Percentiles rank a stretch among this genome's conserved stretches.
These are phyloP conservation scores for Candida suzukii DNA, from an alignment of 805 yeast species.

Conservation along the genomic window DNA sequence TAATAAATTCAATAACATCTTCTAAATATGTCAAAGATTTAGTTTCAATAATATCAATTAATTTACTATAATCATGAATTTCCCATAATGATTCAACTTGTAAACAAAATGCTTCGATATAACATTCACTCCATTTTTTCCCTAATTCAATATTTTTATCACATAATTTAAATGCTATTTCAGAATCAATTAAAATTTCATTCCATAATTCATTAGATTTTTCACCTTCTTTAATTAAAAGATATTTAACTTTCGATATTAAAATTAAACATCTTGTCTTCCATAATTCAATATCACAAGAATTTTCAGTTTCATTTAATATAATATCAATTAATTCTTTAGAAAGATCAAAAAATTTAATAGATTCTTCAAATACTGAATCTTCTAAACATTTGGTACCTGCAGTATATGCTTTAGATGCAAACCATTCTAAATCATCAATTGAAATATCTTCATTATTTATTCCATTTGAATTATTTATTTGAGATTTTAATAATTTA, in stretches of 20 bases:
- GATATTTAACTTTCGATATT: neutral
- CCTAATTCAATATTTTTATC: neutral
- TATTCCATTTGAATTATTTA: neutral
- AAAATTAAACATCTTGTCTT: neutral
- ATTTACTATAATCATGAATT: neutral
- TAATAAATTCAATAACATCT: neutral
- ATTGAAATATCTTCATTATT: neutral
- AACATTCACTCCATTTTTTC: neutral
- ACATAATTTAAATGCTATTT: neutral
- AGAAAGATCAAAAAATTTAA: conserved; percentile 3
- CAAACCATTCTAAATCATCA: conserved; percentile 35
- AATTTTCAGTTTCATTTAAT: neutral
- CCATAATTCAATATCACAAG: neutral
- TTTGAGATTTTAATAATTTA: neutral
- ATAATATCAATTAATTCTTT: conserved; percentile 4
- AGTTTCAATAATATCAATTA: neutral
- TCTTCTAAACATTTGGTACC: conserved; percentile 17
- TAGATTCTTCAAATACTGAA: neutral
- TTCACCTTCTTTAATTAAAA: neutral
- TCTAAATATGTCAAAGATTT: neutral
- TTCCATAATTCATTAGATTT: conserved; percentile 5
- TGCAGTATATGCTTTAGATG: conserved; percentile 27
- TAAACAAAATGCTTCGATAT: neutral
- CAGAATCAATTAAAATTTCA: conserved; percentile 3
- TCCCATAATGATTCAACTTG: conserved; percentile 1